Base-by-base conservation (phyloP, 2,329 filamentous ascomycete genomes). In the Penicillium sp. region DNA sequence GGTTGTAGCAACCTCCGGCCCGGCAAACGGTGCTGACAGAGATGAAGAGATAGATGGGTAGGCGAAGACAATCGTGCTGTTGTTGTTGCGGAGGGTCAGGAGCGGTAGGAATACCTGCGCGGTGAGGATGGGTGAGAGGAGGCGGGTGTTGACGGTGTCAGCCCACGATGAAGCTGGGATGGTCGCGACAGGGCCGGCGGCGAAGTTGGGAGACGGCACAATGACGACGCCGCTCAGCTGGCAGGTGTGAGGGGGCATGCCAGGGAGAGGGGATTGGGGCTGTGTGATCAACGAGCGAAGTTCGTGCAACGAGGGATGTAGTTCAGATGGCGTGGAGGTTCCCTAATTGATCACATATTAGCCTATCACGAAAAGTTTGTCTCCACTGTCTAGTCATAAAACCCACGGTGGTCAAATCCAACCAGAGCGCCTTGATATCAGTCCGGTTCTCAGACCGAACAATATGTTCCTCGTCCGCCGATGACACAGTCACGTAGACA, bases 51-150 rank as follows among this genome's bases (percentile, higher is more conserved):
- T 73, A 15, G 75, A 75, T 2, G 76, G 75, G 45, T 75, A 77
- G 45, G 73, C 67, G 41, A 78, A 65, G 27, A 77, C 57, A 50
- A 78, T 71, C 13, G 73, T 72, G 66, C 72, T 76, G 45, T 76
- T 78, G 43, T 76, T 80, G 67, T 75, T 79, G 46, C 87, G 80
- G 46, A 84, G 80, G 9, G 63, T 88, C 46, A 92, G 80, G 24
- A 92, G 84, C 0, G 89, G 89, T n/a, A 97, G 80, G 75, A 97
- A 94, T 46, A 90, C 84, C 74, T 97, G 92, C 32, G 92, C 87
- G 4, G 89, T 91, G 46, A 96, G 83, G 60, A 97, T 91, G 1
- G 93, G 93, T 51, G 91, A 89, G 48, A 97, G 82, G 10, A 99
- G 83, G 66, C 96, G 92, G 13, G 91, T 93, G 72, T 97, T 96